Evolutionary conservation across 495 filamentous ascomycete species (phyloP).

Genomic region (Oleoguttula mirabilis): DNA sequence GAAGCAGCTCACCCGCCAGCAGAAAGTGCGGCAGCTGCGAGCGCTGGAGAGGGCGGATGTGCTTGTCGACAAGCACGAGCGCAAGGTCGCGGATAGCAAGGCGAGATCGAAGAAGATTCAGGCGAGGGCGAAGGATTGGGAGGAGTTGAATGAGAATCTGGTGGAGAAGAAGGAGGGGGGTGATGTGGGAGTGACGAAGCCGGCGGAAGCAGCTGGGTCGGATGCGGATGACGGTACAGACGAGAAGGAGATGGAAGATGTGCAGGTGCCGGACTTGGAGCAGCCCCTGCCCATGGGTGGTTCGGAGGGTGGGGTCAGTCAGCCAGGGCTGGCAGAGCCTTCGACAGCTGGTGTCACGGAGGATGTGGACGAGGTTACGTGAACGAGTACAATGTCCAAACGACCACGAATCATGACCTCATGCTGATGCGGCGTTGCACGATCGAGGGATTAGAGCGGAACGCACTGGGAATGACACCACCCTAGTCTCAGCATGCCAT

Average conservation of each 20-base stretch:
- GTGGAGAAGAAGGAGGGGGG: neutral
- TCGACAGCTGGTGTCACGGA: no score
- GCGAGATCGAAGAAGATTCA: slow-evolving; percentile 48
- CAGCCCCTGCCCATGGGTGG: no score
- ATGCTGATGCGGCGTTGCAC: no score
- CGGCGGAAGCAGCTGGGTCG: neutral
- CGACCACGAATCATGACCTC: no score
- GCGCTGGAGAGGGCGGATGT: slow-evolving; percentile 61
- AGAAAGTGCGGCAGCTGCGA: slow-evolving; percentile 56
- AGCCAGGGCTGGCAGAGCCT: no score
- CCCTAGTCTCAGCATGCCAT: no score
- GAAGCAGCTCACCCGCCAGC: slow-evolving; percentile 48
- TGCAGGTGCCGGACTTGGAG: neutral
- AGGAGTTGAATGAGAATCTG: slow-evolving; percentile 43
- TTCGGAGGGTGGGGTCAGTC: no score
- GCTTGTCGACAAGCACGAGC: slow-evolving; percentile 54
- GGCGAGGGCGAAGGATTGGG: slow-evolving; percentile 36
- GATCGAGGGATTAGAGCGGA: no score
- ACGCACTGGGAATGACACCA: no score
- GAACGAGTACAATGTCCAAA: no score
- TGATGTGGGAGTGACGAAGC: neutral
- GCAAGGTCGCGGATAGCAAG: slow-evolving; percentile 57
- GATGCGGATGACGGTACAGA: neutral
- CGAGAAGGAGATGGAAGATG: neutral
- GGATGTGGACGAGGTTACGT: no score